Conservation (phyloP, 2,329 filamentous ascomycete genomes). For the Fusarium protoensiforme region DNA sequence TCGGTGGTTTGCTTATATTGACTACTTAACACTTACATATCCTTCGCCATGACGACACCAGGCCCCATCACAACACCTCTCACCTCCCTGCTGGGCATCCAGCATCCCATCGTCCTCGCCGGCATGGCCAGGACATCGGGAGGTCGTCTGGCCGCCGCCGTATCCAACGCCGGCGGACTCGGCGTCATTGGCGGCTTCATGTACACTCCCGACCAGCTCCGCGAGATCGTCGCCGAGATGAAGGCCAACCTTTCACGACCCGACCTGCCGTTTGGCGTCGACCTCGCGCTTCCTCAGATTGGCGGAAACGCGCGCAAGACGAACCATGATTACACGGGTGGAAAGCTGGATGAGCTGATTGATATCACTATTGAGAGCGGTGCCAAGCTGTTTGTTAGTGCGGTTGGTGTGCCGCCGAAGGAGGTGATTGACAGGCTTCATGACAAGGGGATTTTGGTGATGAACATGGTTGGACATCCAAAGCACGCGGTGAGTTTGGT, state of each 20-base stretch:
- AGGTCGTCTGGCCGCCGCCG: constrained; percentile 82
- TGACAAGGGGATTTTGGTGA: constrained; percentile 81
- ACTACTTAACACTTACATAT: neutral
- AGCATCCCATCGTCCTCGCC: constrained; percentile 90
- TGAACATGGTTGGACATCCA: constrained; percentile 98
- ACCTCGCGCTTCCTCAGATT: constrained; percentile 90
- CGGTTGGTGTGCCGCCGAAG: constrained; percentile 86
- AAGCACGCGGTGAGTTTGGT: constrained; percentile 75
- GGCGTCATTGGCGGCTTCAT: constrained; percentile 78
- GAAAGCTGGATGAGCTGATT: constrained; percentile 87
- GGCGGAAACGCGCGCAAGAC: constrained; percentile 87
- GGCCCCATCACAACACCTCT: constrained; percentile 80
- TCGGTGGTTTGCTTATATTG: neutral
- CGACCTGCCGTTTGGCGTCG: constrained; percentile 86
- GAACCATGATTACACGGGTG: constrained; percentile 95
- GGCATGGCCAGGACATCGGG: constrained; percentile 92
- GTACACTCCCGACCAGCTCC: constrained; percentile 80
- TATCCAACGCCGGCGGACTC: constrained; percentile 88
- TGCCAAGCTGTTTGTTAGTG: constrained; percentile 86
- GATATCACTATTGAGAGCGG: constrained; percentile 86
- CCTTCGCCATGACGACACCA: constrained; percentile 51
- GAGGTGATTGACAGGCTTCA: constrained; percentile 82
- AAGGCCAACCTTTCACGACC: constrained; percentile 77
- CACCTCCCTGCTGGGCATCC: constrained; percentile 81
- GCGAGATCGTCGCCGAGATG: constrained; percentile 85